Base-by-base conservation (phyloP, 805 yeast genomes). In the Limtongozyma cylindracea region DNA sequence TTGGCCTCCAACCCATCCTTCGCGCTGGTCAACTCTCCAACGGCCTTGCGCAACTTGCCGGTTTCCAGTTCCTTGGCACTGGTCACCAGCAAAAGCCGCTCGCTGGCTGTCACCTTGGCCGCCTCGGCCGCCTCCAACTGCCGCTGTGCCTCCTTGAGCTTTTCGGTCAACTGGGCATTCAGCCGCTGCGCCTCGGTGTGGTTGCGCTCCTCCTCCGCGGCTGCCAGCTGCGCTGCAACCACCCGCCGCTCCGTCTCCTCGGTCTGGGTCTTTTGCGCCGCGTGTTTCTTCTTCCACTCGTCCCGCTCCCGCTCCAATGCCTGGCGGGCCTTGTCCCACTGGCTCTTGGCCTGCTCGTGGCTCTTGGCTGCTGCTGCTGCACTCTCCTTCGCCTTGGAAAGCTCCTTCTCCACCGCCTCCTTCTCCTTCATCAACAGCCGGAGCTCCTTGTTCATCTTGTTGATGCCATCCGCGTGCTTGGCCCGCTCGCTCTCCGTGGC, bases 371-470 rank as follows among this genome's bases (percentile, higher is more conserved):
- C 11, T 18, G 16, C 9, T 2, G 20, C 16, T 17, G 18, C 23
- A 8, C 10, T 16, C 18, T 16, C 10, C 18, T 8, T 5, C 19
- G 24, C 19, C 15, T 21, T 24, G 11, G 19, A 21, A n/a, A n/a
- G 15, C 24, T 21, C 20, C 23, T 18, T 23, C 15, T 22, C 27
- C 17, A 39, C 20, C 9, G 28, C 31, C 3, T 27, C 32, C 11
- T 27, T 28, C 12, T 28, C 25, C 12, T 22, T 24, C 12, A 32
- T 32, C 19, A 28, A 22, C 4, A 21, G 13, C 6, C 25, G 61
- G 15, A 82, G 47, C 30, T 82, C 96, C 18, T 84, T 51, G 24
- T 70, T 72, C 92, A 82, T 74, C 32, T 78, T 80, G 37, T 80
- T 80, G 23, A 82, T 69, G 4, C 92, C 95, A 27, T 64, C 69